Percentiles rank a stretch among this genome's conserved stretches.
Conservation (phyloP, 345 rosid species). For the Acer yangbiense region DNA sequence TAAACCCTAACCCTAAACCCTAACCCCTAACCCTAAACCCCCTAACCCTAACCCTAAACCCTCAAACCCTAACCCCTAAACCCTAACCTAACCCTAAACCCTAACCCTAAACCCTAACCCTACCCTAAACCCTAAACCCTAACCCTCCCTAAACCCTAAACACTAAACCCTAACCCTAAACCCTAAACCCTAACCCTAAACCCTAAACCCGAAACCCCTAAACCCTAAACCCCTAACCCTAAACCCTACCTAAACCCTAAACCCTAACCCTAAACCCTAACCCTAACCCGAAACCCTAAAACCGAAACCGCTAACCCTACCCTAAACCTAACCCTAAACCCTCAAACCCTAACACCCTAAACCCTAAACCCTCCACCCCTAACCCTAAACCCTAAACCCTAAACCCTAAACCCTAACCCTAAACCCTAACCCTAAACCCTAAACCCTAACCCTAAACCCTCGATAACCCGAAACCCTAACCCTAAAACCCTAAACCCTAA, state of each 20-base stretch:
- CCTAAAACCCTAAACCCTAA: slow-evolving; percentile 22
- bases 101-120: slow-evolving; percentile 9
- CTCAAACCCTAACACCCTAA: no score
- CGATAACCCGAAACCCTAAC: slow-evolving; percentile 19
- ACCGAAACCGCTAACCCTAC: slow-evolving; percentile 20
- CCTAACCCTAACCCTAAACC: slow-evolving; percentile 16
- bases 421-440: slow-evolving; percentile 24
- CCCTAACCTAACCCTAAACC: slow-evolving; percentile 8
- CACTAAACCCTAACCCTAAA: neutral
- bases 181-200: neutral
- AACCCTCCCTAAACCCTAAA: slow-evolving; percentile 4
- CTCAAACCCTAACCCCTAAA: neutral
- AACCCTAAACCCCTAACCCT: slow-evolving; percentile 18
- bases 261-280: slow-evolving; percentile 21
- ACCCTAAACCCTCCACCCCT: slow-evolving; percentile 21
- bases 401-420: slow-evolving; percentile 18
- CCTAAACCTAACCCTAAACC: slow-evolving; percentile 23
- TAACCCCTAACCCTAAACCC: slow-evolving; percentile 17
- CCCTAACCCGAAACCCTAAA: slow-evolving; percentile 18
- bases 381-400: slow-evolving; percentile 22
- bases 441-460: slow-evolving; percentile 26
- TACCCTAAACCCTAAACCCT: neutral
- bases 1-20: slow-evolving; percentile 29
- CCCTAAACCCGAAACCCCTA: slow-evolving; percentile 7
- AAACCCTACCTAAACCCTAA: slow-evolving; percentile 19